A percentile compares a stretch with the other conserved stretches of the same genome.
phyloP scores from a whole-genome alignment of 495 filamentous ascomycete species.

The Podospora fimiseda region DNA sequence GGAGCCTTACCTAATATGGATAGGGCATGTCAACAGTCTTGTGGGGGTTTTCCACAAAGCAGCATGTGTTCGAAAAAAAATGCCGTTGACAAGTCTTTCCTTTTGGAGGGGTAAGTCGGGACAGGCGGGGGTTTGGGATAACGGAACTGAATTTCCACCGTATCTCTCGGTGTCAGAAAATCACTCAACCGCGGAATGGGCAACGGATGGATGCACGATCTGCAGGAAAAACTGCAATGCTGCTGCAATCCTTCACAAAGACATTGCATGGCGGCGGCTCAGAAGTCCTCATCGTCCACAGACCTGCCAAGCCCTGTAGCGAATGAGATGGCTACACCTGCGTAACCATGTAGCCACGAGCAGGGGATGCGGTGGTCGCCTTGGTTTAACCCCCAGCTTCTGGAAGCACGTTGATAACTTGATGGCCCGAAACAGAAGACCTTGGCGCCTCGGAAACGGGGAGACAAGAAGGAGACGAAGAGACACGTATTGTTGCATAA shows the following conservation, averaged over 20 bases:
- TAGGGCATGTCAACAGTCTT: background rate
- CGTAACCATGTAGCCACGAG: constrained; percentile 11
- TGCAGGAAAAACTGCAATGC: background rate
- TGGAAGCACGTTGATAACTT: constrained; percentile 8
- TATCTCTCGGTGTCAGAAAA: constrained; percentile 1
- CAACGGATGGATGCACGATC: background rate
- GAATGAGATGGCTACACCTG: constrained; percentile 11
- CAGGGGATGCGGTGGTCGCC: background rate
- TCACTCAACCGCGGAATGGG: constrained; percentile 1
- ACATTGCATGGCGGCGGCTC: background rate
- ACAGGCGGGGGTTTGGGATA: background rate
- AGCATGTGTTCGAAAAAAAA: background rate
- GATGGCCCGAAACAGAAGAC: background rate
- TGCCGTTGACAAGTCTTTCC: no score
- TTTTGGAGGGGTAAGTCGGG: no score
- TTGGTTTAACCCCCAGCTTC: background rate
- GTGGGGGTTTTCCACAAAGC: background rate
- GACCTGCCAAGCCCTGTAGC: constrained; percentile 11
- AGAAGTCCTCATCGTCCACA: background rate
- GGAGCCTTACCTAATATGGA: background rate
- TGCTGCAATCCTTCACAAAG: background rate
- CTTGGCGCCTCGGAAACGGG: background rate
- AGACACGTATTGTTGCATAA: no score
- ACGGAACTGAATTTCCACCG: background rate
- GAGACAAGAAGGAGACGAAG: background rate